Conservation (phyloP, 2,329 filamentous ascomycete genomes). For the Colletotrichum sp. region DNA sequence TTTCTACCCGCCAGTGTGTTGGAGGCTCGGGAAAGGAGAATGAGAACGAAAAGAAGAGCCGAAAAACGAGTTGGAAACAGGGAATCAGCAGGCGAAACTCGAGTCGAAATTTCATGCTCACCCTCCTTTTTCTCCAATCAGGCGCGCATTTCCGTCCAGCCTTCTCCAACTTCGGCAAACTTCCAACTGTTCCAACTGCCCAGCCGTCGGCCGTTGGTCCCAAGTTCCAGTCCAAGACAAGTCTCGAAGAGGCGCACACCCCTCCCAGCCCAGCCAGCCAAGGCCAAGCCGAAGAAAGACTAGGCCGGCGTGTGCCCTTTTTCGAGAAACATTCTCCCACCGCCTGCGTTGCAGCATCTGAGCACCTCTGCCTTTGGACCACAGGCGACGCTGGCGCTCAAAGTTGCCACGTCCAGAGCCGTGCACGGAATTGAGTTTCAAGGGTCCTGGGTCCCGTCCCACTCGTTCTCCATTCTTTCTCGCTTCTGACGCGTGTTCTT, state of each 20-base stretch:
- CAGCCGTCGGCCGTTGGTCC: neutral
- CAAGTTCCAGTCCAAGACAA: neutral
- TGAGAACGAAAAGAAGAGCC: neutral
- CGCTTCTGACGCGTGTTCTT: slow-evolving; percentile 13
- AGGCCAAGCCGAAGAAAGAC: neutral
- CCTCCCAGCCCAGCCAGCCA: neutral
- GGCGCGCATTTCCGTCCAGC: neutral
- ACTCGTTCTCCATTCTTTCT: slow-evolving; percentile 7
- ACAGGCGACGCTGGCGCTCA: neutral
- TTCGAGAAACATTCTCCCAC: slow-evolving; percentile 16
- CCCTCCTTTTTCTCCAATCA: neutral
- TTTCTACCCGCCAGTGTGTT: neutral
- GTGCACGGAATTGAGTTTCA: slow-evolving; percentile 18
- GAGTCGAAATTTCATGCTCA: neutral
- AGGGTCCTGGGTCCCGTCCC: slow-evolving; percentile 19
- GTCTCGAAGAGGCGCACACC: neutral
- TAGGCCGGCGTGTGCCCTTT: neutral
- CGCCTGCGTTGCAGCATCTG: neutral
- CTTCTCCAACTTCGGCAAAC: neutral
- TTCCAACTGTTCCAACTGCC: neutral
- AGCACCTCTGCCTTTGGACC: neutral
- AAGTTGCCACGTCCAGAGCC: neutral
- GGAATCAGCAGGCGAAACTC: neutral
- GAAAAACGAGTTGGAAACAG: neutral
- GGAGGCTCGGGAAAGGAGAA: neutral